phyloP scores from a whole-genome alignment of 495 filamentous ascomycete genomes.

The Poronia punctata region DNA sequence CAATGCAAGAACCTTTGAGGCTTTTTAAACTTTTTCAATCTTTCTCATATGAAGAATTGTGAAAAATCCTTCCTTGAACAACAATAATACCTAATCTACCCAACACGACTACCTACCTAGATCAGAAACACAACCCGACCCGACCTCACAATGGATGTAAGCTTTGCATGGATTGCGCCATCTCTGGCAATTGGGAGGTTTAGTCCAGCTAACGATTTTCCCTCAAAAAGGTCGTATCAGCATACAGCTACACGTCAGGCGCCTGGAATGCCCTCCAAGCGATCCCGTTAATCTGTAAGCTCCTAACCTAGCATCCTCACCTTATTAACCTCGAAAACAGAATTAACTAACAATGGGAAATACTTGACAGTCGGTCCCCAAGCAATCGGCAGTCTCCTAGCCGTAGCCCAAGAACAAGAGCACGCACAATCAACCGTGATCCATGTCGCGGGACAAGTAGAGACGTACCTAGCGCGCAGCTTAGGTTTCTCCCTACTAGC shows the following conservation, averaged over 20 bases:
- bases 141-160: slow-evolving; percentile 6
- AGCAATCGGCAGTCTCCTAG: slow-evolving; percentile 56
- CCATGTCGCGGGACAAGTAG: slow-evolving; percentile 30
- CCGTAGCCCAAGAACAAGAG: slow-evolving; percentile 46
- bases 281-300: slow-evolving; percentile 45
- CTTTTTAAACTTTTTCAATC: no score
- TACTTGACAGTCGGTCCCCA: slow-evolving; percentile 46
- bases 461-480: slow-evolving; percentile 66
- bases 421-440: not conserved
- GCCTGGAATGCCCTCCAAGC: slow-evolving; percentile 65
- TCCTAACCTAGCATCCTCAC: not conserved
- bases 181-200: not conserved
- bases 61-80: no score
- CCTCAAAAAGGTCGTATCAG: slow-evolving; percentile 50
- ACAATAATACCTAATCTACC: not conserved
- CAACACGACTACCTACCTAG: not conserved
- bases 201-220: not conserved
- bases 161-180: not conserved
- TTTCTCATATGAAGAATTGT: no score
- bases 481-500: slow-evolving; percentile 61
- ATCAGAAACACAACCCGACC: not conserved
- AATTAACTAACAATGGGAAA: not conserved
- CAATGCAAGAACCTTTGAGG: no score
- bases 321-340: not conserved
- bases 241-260: slow-evolving; percentile 59